These are phyloP conservation scores for Elaeagnus macrophylla DNA, from an alignment of 306 rosid genomes.

Conservation along the genomic window DNA sequence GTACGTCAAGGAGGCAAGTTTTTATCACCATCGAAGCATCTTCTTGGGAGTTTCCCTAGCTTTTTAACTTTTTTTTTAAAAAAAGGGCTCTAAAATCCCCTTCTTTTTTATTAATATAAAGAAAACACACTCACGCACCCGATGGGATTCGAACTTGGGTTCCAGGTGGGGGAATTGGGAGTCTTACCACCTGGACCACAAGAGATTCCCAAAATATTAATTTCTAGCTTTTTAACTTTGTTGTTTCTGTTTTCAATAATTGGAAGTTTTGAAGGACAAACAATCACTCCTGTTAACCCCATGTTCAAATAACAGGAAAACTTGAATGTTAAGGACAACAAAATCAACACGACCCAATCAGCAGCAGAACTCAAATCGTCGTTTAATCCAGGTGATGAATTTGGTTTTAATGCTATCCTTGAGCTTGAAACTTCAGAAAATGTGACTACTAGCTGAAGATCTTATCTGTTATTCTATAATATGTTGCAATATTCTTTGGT, in stretches of 20 bases:
- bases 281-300: not conserved
- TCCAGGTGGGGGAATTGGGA: too few species aligned
- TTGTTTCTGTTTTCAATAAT: too few species aligned
- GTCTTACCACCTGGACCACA: too few species aligned
- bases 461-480: too few species aligned
- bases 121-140: too few species aligned
- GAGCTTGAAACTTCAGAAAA: conserved; percentile 40
- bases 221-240: too few species aligned
- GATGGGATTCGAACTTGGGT: too few species aligned
- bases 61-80: too few species aligned
- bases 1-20: conserved; percentile 53
- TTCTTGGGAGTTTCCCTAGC: not conserved
- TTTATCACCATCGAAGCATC: not conserved
- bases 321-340: conserved; percentile 59
- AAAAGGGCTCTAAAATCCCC: too few species aligned
- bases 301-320: conserved; percentile 47
- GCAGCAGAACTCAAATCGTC: conserved; percentile 47
- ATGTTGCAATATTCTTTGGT: not conserved
- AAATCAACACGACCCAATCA: conserved; percentile 56
- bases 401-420: conserved; percentile 55
- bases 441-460: conserved; percentile 10
- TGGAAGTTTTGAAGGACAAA: not conserved
- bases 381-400: conserved; percentile 56
- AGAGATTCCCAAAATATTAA: too few species aligned
- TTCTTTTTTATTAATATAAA: too few species aligned